Evolutionary conservation across 768 basidiomycete species (phyloP), one percentile per base, ranked within the genome.

Genomic region (Epithele typhae): DNA sequence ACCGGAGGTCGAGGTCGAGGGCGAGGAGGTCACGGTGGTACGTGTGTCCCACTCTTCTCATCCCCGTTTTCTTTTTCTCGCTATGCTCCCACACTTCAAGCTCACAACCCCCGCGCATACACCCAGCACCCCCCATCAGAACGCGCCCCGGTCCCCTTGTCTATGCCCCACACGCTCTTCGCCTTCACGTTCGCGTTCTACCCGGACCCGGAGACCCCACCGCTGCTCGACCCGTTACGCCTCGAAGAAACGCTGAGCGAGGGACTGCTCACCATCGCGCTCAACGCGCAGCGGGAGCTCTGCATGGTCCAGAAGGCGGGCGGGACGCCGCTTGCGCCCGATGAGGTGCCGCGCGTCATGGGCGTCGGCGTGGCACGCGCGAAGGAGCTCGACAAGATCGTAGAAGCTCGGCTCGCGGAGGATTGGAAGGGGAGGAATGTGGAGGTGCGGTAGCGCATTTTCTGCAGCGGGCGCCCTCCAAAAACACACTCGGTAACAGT

Each of bases 251-350:
- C 78, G 1, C 72, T 82, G 40, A 88, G 76, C 64, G 80, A 75
- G 5, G 86, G 88, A 2, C 64, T 79, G 30, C 70, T 89, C 49
- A 81, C 82, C 3, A 70, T 97, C 19, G 89, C 92, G 11, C 69
- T 98, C 40, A 98, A 96, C 54, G 85, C 93, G 1, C 93, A 96
- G 62, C 78, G 83, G 39, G 93, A 97, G 62, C 77, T 96, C 6
- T 95, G 91, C 58, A 92, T 97, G 14, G 70, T 97, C 42, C 91
- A 92, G 59, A 97, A 96, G 65, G 80, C 90, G 1, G 93, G 94
- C 1, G 94, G 95, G 0, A 81, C 91, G 1, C 91, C 94, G 0
- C 72, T 94, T 4, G 71, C 73, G 1, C 74, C 79, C 0, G 82
- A 84, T 17, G 87, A 92, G 52, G 72, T 96, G 19, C 63, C 93